A percentile compares a stretch with the other conserved stretches of the same genome.
Conservation (phyloP, 805 yeast species). For the Ogataea salicorniae region DNA sequence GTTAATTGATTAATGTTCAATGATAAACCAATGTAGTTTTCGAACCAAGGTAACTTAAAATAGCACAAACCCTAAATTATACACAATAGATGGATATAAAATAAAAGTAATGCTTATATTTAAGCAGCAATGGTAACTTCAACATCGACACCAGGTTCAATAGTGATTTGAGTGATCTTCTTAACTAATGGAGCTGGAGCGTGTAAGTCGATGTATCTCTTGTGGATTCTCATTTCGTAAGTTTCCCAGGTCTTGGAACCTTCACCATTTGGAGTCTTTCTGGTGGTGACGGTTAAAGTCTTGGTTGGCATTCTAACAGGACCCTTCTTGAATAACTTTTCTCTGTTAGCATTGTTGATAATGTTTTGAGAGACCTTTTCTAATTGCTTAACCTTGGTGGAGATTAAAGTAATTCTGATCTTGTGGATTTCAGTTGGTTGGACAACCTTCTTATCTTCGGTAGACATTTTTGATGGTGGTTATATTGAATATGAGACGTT, state of each 20-base stretch:
- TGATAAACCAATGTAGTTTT: not conserved
- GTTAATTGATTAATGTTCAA: too few species aligned
- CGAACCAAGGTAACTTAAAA: not conserved
- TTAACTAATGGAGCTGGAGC: constrained; percentile 92
- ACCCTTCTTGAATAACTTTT: constrained; percentile 90
- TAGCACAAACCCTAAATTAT: not conserved
- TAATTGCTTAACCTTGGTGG: constrained; percentile 97
- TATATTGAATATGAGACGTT: constrained; percentile 32
- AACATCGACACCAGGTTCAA: constrained; percentile 99
- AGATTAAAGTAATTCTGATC: constrained; percentile 98
- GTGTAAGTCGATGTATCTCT: constrained; percentile 97
- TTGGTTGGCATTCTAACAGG: constrained; percentile 99
- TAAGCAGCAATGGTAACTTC: constrained; percentile 88
- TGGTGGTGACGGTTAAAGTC: constrained; percentile 96
- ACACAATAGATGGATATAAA: not conserved
- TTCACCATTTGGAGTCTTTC: constrained; percentile 99
- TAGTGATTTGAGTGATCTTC: constrained; percentile 95
- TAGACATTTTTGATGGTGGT: constrained; percentile 53
- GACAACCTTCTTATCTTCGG: constrained; percentile 81
- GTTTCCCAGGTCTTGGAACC: constrained; percentile 99
- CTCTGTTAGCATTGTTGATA: constrained; percentile 78
- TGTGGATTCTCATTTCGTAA: constrained; percentile 99
- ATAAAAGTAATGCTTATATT: constrained; percentile 21
- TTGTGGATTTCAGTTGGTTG: constrained; percentile 82
- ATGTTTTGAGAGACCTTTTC: constrained; percentile 94